Conservation (phyloP, 345 rosid genomes). For the Psidium guajava region DNA sequence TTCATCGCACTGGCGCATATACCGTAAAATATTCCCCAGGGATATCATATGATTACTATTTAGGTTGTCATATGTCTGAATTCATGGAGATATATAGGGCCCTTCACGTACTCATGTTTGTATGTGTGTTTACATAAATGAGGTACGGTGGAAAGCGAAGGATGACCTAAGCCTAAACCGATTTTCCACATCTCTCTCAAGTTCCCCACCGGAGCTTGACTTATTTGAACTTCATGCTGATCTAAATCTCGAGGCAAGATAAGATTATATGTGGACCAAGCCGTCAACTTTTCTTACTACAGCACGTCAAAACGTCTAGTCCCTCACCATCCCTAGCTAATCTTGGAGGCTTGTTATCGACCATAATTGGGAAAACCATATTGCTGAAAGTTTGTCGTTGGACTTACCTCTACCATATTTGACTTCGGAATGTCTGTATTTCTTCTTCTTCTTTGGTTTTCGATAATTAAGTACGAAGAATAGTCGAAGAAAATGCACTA, state of each 20-base stretch:
- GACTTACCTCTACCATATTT: neutral
- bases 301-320: neutral
- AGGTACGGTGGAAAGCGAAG: neutral
- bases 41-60: neutral
- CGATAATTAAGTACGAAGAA: neutral
- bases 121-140: neutral
- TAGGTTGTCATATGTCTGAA: neutral
- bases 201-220: neutral
- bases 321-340: neutral
- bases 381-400: neutral
- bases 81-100: neutral
- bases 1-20: neutral
- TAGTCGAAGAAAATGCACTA: neutral
- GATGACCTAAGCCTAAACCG: neutral
- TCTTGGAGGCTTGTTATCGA: neutral
- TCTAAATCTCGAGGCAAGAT: neutral
- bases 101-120: neutral
- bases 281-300: neutral
- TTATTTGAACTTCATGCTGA: neutral
- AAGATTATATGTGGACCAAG: neutral
- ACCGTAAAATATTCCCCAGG: neutral
- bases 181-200: neutral
- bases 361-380: neutral
- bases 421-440: neutral
- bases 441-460: neutral